phyloP scores from a whole-genome alignment of 164 flowering plant species.

The Magnolia kwangsiensis region DNA sequence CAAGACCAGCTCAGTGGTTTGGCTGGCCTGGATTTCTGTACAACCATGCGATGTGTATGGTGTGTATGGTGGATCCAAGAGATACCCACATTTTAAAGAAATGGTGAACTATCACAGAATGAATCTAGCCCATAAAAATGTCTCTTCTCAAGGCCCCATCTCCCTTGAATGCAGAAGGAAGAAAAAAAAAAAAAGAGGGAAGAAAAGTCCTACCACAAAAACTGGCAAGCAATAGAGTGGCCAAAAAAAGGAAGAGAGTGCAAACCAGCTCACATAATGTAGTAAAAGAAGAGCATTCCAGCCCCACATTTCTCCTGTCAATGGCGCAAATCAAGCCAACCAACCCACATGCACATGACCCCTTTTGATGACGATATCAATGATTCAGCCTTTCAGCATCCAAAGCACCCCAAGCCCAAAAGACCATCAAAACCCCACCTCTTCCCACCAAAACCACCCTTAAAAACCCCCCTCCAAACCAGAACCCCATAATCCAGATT shows the following conservation, averaged over 20 bases:
- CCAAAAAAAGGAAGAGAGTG: constrained; percentile 21
- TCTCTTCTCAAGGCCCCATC: constrained; percentile 25
- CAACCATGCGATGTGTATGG: too few relatives aligned
- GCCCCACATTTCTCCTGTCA: constrained; percentile 21
- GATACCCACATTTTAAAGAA: too few relatives aligned
- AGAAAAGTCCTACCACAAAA: background rate
- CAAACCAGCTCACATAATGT: constrained; percentile 41
- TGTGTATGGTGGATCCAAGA: too few relatives aligned
- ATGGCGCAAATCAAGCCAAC: constrained; percentile 50
- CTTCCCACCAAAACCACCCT: background rate
- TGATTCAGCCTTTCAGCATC: constrained; percentile 19
- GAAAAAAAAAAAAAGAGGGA: background rate
- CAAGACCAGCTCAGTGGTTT: too few relatives aligned
- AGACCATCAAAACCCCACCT: background rate
- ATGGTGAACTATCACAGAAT: too few relatives aligned
- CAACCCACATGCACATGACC: constrained; percentile 11
- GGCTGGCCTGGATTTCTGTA: too few relatives aligned
- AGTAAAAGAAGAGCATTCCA: background rate
- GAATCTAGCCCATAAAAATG: background rate
- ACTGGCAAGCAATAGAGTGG: constrained; percentile 4
- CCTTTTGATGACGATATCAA: constrained; percentile 11
- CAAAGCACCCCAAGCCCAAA: constrained; percentile 15
- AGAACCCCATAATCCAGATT: background rate
- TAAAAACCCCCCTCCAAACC: background rate
- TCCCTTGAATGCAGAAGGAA: background rate